Evolutionary conservation across 2,329 filamentous ascomycete genomes (phyloP), one percentile per base, ranked within the genome.

Genomic region (Chrysoporthe puriensis): DNA sequence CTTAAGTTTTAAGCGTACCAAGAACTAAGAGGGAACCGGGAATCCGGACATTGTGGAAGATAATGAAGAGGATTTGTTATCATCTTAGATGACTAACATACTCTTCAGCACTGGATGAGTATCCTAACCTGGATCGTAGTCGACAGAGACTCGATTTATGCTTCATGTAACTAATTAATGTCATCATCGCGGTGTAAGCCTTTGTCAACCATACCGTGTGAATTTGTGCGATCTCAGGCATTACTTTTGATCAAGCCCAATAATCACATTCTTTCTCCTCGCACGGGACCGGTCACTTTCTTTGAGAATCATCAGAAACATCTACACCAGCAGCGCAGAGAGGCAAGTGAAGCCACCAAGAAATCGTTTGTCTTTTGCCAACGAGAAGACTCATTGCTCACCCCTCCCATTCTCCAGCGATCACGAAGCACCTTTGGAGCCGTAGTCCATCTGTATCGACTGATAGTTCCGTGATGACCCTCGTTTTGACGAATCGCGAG

Each of bases 401-500:
- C 54, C 58, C 5, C 63, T 36, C 42, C 61, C 58, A 52, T 62
- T 54, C 62, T 62, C 50, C 36, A 62, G 62, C n/a, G 61, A 26
- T 2, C 61, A 62, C 0, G 57, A 67, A 21, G 56, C 18, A 2
- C 43, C 62, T 26, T 64, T 64, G 16, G 50, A 62, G 26, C 62
- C 32, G 13, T 64, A 62, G 5, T 62, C 65, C 68, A 64, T 67
- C 44, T 69, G 52, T 16, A 62, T 58, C 68, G 64, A 69, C 32
- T 67, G 57, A 34, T 69, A 64, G 4, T 26, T 54, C 50, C 21
- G 62, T 1, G 66, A 61, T 40, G 64, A 64, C 1, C 61, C 62
- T 11, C 56, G 61, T 32, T 67, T 50, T 4, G 62, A 62, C 40
- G 57, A 69, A 1, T 61, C 61, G 2, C 62, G 64, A 14, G 66